Base-by-base conservation (phyloP, 106 monocot genomes). In the Dendrobium catenatum region DNA sequence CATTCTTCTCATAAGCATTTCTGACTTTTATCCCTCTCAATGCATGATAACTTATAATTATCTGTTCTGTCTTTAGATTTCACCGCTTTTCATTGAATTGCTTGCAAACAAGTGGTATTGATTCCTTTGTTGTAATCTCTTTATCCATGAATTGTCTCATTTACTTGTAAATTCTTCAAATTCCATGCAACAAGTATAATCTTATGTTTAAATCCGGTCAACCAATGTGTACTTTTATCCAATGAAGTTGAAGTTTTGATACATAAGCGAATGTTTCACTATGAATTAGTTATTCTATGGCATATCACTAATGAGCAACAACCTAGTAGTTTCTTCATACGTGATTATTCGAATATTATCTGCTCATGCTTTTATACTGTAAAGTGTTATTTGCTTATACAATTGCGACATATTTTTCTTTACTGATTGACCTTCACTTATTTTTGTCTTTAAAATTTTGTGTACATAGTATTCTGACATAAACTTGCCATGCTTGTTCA, bases 401-500 rank as follows among this genome's bases (percentile, higher is more conserved):
- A 33, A 33, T 70, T 33, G 68, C 11, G 33, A 33, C 11, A 61
- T 61, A n/a, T 1, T 70, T 70, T 70, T 70, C 26, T 13, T 70
- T 70, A 13, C 68, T 11, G 33, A 70, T 70, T 70, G 68, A 7
- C 4, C 2, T 70, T 11, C 37, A 37, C 37, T 37, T 37, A 33
- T 37, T 74, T 74, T 74, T 42, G 44, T 74, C 20, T 74, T 74
- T 43, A 74, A 19, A 74, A 5, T 74, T 15, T 33, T 17, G 0
- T 9, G 19, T 74, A 56, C 22, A 46, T 78, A 37, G 2, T 76
- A 79, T 6, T 75, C 76, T 84, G 58, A 79, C 55, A 67, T 31
- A 40, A 72, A 59, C 49, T 20, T 75, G 42, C 29, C 13, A 68
- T 81, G 10, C 37, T 70, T 82, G 17, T 79, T 20, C 88, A 96